Base-by-base conservation (phyloP, 164 flowering plant genomes). In the Berberis thunbergii region DNA sequence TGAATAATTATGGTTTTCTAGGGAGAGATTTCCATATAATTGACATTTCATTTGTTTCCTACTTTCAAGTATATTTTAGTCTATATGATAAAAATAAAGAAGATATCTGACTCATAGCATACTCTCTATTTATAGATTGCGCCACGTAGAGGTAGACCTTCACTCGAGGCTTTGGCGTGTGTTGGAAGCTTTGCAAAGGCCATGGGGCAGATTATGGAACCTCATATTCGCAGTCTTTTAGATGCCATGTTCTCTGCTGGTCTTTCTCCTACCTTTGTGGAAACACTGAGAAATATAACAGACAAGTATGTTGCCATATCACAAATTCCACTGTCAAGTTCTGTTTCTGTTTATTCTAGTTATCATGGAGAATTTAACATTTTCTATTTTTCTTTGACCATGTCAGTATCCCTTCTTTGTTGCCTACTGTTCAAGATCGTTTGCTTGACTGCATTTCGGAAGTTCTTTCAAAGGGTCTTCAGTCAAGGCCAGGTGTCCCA, bases 171-270 rank as follows among this genome's bases (percentile, higher is more conserved):
- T 68, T 73, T 94, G 76, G 87, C 87, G 61, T 94, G 99, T 85
- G 90, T 87, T 59, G 99, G 99, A 64, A 89, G 79, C 79, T 80
- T 94, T 69, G 96, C 99, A 41, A 91, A 84, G 77, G 94, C 99
- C 52, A 94, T 94, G 97, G 96, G 96, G 39, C 75, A 83, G 52
- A 74, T 74, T 3, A 82, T 86, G 88, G 97, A 91, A 72, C 74
- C 89, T 77, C 78, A 89, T 77, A 81, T 91, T 60, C 87, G 88
- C 49, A 72, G 84, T 67, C 96, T 94, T 62, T 74, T 94, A 73
- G 97, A 94, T 82, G 81, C 80, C 63, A 94, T 94, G 96, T 90
- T 91, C 68, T 83, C 89, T 62, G 78, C 86, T 75, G 96, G 96
- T 69, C 89, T 94, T 69, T 91, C 99, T 58, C 60, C 74, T 58